These are phyloP conservation scores for Ceratocystiopsis minuta DNA, from an alignment of 2,329 filamentous ascomycete species.

Conservation along the genomic window DNA sequence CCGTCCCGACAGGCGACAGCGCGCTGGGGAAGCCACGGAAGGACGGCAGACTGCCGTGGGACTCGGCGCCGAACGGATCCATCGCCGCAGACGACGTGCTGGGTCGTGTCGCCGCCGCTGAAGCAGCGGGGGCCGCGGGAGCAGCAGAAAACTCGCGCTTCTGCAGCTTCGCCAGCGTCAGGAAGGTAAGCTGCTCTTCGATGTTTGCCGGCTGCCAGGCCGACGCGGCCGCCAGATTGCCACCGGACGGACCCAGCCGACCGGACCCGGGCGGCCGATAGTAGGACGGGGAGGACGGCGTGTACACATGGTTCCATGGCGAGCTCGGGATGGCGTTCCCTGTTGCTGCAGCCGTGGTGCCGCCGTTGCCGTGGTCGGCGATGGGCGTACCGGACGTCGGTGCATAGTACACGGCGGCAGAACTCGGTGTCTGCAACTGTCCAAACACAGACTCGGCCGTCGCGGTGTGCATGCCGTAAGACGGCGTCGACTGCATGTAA, in stretches of 20 bases:
- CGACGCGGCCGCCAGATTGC: neutral
- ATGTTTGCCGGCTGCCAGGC: constrained; percentile 2
- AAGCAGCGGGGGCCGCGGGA: neutral
- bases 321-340: constrained; percentile 22
- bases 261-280: neutral
- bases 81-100: neutral
- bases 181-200: constrained; percentile 6
- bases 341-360: neutral
- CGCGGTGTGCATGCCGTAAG: constrained; percentile 36
- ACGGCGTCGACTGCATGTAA: constrained; percentile 14
- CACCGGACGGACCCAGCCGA: too few relatives aligned
- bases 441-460: constrained; percentile 34
- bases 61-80: too few relatives aligned
- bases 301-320: constrained; percentile 22
- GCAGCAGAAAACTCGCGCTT: neutral
- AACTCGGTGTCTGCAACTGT: constrained; percentile 17
- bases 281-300: neutral
- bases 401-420: too few relatives aligned
- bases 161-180: constrained; percentile 4
- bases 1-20: constrained; percentile 6
- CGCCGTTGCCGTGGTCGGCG: too few relatives aligned
- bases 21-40: constrained; percentile 8
- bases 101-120: too few relatives aligned
- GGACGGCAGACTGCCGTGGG: too few relatives aligned
- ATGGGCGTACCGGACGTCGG: too few relatives aligned